These are phyloP conservation scores for Cordyceps cicadae DNA, from an alignment of 2,329 filamentous ascomycete genomes.

Conservation along the genomic window DNA sequence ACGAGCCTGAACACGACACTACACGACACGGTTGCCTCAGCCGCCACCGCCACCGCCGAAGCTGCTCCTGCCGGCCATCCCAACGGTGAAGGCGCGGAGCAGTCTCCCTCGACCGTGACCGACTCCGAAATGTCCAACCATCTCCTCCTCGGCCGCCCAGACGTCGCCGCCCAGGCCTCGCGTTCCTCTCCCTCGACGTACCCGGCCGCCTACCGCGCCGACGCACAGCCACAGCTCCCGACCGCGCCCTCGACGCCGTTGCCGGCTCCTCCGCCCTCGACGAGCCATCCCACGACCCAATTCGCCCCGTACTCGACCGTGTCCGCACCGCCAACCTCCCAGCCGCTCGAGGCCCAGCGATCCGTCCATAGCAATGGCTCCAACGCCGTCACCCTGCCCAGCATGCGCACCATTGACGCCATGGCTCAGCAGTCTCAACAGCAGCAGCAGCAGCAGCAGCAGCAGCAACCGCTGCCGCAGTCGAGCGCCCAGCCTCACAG, in stretches of 20 bases:
- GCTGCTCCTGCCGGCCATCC: background rate
- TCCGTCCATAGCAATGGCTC: constrained; percentile 20
- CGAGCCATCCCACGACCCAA: background rate
- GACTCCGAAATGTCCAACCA: constrained; percentile 27
- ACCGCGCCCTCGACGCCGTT: constrained; percentile 19
- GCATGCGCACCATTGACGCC: constrained; percentile 33
- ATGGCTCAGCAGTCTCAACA: constrained; percentile 22
- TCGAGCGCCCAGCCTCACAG: background rate
- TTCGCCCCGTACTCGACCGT: background rate
- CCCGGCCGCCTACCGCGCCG: constrained; percentile 6
- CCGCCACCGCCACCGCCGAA: background rate
- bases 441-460: constrained; percentile 24
- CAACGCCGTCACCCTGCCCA: constrained; percentile 29
- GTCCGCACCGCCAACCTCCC: background rate
- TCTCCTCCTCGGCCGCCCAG: constrained; percentile 10
- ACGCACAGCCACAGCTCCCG: constrained; percentile 10
- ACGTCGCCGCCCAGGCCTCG: constrained; percentile 1
- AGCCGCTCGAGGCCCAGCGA: background rate
- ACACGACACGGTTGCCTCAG: background rate
- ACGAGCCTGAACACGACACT: background rate
- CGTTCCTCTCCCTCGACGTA: constrained; percentile 8
- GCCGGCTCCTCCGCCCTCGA: background rate
- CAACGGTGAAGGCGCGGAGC: background rate
- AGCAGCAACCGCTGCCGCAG: constrained; percentile 8
- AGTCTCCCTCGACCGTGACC: constrained; percentile 9